phyloP scores from a whole-genome alignment of 2,329 filamentous ascomycete genomes.

The Thielaviopsis punctulata region DNA sequence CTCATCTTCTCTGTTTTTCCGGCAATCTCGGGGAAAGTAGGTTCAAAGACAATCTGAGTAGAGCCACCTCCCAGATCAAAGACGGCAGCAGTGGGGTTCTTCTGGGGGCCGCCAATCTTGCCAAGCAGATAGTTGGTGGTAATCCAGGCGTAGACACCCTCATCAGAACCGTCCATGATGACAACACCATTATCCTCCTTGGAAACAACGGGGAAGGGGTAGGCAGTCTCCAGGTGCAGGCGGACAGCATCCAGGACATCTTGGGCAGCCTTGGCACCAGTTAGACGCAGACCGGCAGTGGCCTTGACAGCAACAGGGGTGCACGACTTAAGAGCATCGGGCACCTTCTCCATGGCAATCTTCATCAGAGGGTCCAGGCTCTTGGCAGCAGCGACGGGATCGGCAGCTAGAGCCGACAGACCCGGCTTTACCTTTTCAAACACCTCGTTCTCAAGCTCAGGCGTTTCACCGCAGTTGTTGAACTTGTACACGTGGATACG shows the following conservation, averaged over 20 bases:
- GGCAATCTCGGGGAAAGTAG: constrained; percentile 56
- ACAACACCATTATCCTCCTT: constrained; percentile 72
- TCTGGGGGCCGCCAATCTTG: constrained; percentile 87
- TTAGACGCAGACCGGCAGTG: constrained; percentile 77
- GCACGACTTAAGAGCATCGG: constrained; percentile 78
- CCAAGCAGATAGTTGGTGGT: constrained; percentile 96
- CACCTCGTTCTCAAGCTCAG: constrained; percentile 78
- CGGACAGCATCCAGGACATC: constrained; percentile 78
- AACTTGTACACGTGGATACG: constrained; percentile 95
- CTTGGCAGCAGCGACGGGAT: constrained; percentile 75
- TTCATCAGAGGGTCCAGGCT: constrained; percentile 80
- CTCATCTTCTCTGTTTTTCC: constrained; percentile 73
- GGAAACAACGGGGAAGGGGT: constrained; percentile 87
- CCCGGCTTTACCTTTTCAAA: constrained; percentile 89
- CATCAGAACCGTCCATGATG: constrained; percentile 94
- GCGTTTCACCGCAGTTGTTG: constrained; percentile 90
- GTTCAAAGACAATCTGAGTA: constrained; percentile 97
- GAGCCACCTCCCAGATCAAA: constrained; percentile 95
- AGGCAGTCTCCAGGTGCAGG: constrained; percentile 65
- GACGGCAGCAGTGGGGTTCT: constrained; percentile 78
- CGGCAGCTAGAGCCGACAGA: constrained; percentile 71
- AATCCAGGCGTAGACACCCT: constrained; percentile 98
- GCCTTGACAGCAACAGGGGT: constrained; percentile 95
- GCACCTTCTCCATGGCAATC: constrained; percentile 68
- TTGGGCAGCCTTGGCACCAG: constrained; percentile 64